These are phyloP conservation scores for Ophiocordyceps polyrhachis-furcata DNA, from an alignment of 2,329 filamentous ascomycete genomes.

Conservation along the genomic window DNA sequence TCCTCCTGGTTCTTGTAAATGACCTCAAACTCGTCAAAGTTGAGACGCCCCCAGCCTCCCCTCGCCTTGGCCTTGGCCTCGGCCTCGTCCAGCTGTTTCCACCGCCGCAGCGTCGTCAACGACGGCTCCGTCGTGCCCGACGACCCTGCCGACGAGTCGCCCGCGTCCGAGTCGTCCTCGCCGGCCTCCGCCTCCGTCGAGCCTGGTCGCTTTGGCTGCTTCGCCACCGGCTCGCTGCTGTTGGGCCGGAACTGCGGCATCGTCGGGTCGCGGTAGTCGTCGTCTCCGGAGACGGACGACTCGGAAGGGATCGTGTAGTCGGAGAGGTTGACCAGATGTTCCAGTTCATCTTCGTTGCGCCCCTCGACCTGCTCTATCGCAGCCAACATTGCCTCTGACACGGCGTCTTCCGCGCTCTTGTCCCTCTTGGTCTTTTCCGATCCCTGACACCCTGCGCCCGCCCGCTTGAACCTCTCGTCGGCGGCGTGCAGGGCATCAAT, in stretches of 20 bases:
- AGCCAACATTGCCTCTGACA: constrained; percentile 22
- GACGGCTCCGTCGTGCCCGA: constrained; percentile 7
- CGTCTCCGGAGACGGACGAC: constrained; percentile 4
- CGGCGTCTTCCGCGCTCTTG: constrained; percentile 17
- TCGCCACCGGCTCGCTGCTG: constrained; percentile 5
- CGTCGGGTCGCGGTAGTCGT: constrained; percentile 35
- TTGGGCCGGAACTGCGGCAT: constrained; percentile 53
- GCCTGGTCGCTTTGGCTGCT: background rate
- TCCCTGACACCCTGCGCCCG: background rate
- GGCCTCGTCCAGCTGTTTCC: constrained; percentile 40
- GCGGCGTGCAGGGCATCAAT: constrained; percentile 22
- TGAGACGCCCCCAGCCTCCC: constrained; percentile 66
- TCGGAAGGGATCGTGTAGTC: constrained; percentile 1
- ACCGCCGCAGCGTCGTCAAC: constrained; percentile 20
- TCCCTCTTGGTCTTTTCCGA: constrained; percentile 6
- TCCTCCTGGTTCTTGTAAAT: constrained; percentile 53
- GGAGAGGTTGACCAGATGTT: constrained; percentile 8
- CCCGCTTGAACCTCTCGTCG: constrained; percentile 9
- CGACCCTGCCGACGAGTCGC: background rate
- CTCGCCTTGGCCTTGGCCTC: constrained; percentile 54
- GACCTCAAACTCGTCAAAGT: constrained; percentile 59
- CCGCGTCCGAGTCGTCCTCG: background rate
- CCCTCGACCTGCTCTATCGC: constrained; percentile 18
- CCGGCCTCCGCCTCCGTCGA: background rate
- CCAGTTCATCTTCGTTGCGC: constrained; percentile 15